Conservation (phyloP, 495 filamentous ascomycete species). For the Trichoderma virens region DNA sequence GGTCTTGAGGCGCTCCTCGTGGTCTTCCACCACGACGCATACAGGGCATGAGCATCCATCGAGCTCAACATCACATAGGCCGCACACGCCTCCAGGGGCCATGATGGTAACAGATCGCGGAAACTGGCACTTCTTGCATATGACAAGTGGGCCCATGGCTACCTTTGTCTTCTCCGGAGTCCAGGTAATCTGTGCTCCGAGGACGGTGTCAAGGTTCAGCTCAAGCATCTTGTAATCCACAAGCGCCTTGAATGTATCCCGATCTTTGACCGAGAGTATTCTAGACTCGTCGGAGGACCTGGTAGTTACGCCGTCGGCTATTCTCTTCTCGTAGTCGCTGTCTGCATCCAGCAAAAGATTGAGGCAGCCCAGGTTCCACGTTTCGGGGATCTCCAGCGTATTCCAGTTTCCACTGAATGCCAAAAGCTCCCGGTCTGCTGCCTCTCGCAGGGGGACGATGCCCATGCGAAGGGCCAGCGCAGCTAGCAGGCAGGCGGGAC, state of each 20-base stretch:
- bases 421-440: conserved; percentile 31
- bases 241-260: conserved; percentile 30
- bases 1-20: conserved; percentile 11
- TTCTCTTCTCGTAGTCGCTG: conserved; percentile 21
- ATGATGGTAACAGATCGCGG: conserved; percentile 42
- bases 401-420: conserved; percentile 32
- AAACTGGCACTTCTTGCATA: conserved; percentile 33
- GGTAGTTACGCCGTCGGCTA: conserved; percentile 3
- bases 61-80: conserved; percentile 22
- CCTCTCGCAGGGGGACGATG: conserved; percentile 27
- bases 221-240: conserved; percentile 41
- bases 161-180: conserved; percentile 31
- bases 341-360: conserved; percentile 36
- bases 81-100: conserved; percentile 28
- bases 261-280: conserved; percentile 24
- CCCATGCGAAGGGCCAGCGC: conserved; percentile 38
- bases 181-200: conserved; percentile 31
- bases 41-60: background rate
- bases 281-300: conserved; percentile 9
- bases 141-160: conserved; percentile 27
- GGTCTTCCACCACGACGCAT: conserved; percentile 11
- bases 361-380: conserved; percentile 37
- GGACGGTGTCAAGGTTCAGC: conserved; percentile 31
- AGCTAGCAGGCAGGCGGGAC: conserved; percentile 37
- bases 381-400: conserved; percentile 36